Conservation (phyloP, 768 basidiomycete species). For the Suillus subalutaceus region DNA sequence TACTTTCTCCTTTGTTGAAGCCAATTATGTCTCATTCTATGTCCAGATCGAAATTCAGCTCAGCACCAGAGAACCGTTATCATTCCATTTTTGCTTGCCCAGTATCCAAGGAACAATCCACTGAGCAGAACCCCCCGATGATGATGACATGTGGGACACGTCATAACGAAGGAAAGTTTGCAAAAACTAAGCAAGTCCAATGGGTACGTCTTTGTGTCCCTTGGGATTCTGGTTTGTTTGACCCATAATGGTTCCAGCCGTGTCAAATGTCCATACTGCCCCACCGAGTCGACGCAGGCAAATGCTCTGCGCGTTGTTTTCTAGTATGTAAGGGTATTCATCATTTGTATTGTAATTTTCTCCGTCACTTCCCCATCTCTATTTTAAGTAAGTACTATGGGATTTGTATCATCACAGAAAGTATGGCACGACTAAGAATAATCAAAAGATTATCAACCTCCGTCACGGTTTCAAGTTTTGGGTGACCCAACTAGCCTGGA, state of each 20-base stretch:
- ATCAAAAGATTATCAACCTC: neutral
- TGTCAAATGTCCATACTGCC: constrained; percentile 97
- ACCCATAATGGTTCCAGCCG: constrained; percentile 50
- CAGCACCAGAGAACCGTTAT: constrained; percentile 82
- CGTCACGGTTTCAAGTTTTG: constrained; percentile 11
- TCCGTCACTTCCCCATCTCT: constrained; percentile 8
- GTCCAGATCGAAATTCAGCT: constrained; percentile 91
- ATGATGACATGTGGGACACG: constrained; percentile 97
- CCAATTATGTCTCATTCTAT: constrained; percentile 11
- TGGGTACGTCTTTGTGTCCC: constrained; percentile 50
- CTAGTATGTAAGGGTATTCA: constrained; percentile 33
- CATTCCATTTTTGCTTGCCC: constrained; percentile 98
- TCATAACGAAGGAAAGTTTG: constrained; percentile 90
- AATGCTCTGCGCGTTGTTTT: constrained; percentile 70
- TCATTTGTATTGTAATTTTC: constrained; percentile 13
- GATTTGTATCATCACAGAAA: constrained; percentile 4
- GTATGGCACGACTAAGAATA: neutral
- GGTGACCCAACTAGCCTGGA: constrained; percentile 32
- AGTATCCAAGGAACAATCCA: constrained; percentile 96
- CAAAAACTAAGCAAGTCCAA: constrained; percentile 87
- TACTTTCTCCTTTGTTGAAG: constrained; percentile 2
- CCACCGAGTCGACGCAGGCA: constrained; percentile 66
- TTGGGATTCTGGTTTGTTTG: neutral
- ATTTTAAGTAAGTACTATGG: constrained; percentile 16
- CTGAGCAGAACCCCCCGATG: constrained; percentile 93